These are phyloP conservation scores for Cladosporium oxysporum DNA, from an alignment of 2,329 filamentous ascomycete genomes.

Conservation along the genomic window DNA sequence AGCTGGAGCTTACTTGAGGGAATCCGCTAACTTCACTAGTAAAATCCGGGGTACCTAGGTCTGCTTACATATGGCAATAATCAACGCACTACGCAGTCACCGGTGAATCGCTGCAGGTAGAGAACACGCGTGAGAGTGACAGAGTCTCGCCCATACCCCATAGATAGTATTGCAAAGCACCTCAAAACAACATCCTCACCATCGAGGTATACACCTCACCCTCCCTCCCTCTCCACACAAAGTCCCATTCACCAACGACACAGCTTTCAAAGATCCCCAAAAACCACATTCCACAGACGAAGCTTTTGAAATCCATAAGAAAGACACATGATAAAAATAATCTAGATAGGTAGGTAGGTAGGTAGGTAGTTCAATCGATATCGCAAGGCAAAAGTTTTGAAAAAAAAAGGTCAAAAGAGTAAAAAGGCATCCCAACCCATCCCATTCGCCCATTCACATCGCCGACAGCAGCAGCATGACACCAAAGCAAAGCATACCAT, in stretches of 20 bases:
- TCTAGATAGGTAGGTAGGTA: neutral
- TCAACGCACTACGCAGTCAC: neutral
- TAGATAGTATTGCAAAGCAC: too few species aligned
- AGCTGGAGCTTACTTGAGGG: neutral
- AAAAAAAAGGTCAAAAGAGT: neutral
- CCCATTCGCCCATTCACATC: neutral
- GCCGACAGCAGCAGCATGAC: neutral
- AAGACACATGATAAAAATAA: neutral
- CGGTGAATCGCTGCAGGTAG: too few species aligned
- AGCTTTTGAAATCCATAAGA: neutral
- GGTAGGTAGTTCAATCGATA: too few species aligned
- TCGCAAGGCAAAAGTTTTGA: neutral
- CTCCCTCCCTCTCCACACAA: neutral
- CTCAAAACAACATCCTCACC: neutral
- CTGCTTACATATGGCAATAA: neutral
- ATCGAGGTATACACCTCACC: neutral
- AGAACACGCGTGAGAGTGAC: too few species aligned
- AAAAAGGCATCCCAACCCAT: neutral
- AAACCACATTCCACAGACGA: neutral
- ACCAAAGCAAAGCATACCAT: neutral
- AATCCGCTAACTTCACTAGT: too few species aligned
- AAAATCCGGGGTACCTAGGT: too few species aligned
- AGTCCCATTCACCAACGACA: too few species aligned
- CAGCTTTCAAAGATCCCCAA: too few species aligned
- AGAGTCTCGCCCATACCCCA: too few species aligned